These are phyloP conservation scores for Saccharomycopsis sp. DNA, from an alignment of 805 yeast species.

Conservation along the genomic window DNA sequence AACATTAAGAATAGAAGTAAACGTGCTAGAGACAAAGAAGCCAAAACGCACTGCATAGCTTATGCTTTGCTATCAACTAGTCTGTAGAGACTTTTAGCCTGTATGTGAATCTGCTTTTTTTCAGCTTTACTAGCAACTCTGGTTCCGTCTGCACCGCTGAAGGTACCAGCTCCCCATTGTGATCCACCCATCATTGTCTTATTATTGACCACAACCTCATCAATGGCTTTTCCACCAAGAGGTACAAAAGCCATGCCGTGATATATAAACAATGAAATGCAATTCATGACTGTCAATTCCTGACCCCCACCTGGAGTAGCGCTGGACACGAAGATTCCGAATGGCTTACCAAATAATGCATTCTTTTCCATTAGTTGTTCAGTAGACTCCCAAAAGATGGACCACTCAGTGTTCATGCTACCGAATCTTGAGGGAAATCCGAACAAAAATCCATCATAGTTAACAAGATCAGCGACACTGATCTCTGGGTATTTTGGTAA, in stretches of 20 bases:
- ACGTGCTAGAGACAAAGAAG: too few species aligned
- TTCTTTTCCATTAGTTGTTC: constrained; percentile 65
- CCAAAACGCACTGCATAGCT: too few species aligned
- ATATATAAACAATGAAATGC: constrained; percentile 50
- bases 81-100: constrained; percentile 49
- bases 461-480: constrained; percentile 11
- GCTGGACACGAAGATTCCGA: constrained; percentile 52
- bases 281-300: constrained; percentile 50
- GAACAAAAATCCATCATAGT: constrained; percentile 58
- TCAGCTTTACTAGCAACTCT: constrained; percentile 51
- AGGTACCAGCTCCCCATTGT: constrained; percentile 68
- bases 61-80: constrained; percentile 27
- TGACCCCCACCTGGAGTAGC: constrained; percentile 67
- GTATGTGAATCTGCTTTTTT: constrained; percentile 45
- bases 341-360: constrained; percentile 54
- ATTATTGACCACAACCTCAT: constrained; percentile 38
- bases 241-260: constrained; percentile 68
- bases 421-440: constrained; percentile 72
- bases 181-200: constrained; percentile 40
- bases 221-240: constrained; percentile 49
- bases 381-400: constrained; percentile 56
- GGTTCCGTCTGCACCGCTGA: constrained; percentile 52
- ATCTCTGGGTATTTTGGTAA: constrained; percentile 7
- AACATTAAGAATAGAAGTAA: too few species aligned
- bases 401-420: constrained; percentile 55